phyloP scores from a whole-genome alignment of 495 filamentous ascomycete species.

The Staphylotrichum longicolle region DNA sequence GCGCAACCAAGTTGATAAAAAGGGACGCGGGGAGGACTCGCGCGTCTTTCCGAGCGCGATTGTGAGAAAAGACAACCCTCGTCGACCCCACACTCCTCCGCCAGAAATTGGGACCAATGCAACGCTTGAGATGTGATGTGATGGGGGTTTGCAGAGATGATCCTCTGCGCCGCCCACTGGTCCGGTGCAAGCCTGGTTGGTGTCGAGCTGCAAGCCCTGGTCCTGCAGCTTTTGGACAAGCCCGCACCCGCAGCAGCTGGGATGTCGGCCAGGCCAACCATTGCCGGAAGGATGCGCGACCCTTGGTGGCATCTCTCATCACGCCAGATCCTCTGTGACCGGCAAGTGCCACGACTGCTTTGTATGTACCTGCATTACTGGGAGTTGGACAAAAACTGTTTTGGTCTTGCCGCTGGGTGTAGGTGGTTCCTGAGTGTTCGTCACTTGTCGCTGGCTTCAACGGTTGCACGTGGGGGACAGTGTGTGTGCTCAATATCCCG shows the following conservation, averaged over 20 bases:
- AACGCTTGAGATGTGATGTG: slow-evolving; percentile 22
- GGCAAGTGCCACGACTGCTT: too few species aligned
- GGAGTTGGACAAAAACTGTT: too few species aligned
- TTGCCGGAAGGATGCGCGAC: slow-evolving; percentile 4
- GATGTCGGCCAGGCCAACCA: neutral
- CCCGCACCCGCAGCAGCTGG: neutral
- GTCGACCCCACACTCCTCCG: slow-evolving; percentile 4
- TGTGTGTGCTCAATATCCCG: neutral
- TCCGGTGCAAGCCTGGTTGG: slow-evolving; percentile 10
- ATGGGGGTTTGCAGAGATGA: slow-evolving; percentile 12
- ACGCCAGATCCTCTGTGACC: too few species aligned
- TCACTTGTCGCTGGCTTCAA: neutral
- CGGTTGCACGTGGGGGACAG: neutral
- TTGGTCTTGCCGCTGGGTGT: too few species aligned
- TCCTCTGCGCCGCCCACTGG: slow-evolving; percentile 10
- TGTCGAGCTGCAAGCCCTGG: slow-evolving; percentile 10
- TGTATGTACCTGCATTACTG: too few species aligned
- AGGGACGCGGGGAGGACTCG: slow-evolving; percentile 1
- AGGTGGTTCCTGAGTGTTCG: too few species aligned
- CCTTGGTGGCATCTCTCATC: too few species aligned
- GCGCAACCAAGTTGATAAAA: neutral
- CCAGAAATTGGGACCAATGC: slow-evolving; percentile 19
- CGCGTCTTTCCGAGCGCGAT: neutral
- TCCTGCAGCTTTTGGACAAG: slow-evolving; percentile 2
- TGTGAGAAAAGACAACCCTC: slow-evolving; percentile 3